Conservation (phyloP, 306 rosid species). For the Fragaria nilgerrensis region DNA sequence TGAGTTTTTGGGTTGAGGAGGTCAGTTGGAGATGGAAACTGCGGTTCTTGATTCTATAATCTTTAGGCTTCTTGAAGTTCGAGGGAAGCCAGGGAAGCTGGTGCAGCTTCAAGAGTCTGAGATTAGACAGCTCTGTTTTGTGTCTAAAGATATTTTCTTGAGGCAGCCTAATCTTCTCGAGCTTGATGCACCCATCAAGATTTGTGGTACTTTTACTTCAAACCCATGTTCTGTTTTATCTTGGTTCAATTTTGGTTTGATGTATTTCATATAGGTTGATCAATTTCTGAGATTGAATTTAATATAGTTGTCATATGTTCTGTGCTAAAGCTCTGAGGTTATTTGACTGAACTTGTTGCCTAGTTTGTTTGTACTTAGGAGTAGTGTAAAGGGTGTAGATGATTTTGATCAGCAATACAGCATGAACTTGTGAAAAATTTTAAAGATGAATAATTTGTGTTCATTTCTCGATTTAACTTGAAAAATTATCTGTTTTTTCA, state of each 20-base stretch:
- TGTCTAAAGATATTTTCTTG: constrained; percentile 60
- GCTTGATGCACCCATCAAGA: constrained; percentile 81
- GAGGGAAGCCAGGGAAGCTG: constrained; percentile 68
- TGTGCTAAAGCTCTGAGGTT: background rate
- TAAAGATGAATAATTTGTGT: background rate
- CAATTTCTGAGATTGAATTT: constrained; percentile 16
- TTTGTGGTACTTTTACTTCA: constrained; percentile 62
- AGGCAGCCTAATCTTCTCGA: constrained; percentile 84
- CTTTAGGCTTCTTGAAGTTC: constrained; percentile 59
- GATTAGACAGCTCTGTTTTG: constrained; percentile 70
- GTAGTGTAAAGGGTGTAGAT: background rate
- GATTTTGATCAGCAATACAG: background rate
- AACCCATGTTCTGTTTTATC: constrained; percentile 16
- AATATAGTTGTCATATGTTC: background rate
- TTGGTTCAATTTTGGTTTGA: background rate
- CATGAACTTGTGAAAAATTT: background rate
- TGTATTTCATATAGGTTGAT: constrained; percentile 18
- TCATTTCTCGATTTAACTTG: background rate
- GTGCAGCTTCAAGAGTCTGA: constrained; percentile 71
- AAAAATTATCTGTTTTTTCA: background rate
- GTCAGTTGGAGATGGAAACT: constrained; percentile 47
- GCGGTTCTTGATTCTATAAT: constrained; percentile 64
- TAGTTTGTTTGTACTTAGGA: background rate
- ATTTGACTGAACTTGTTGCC: background rate
- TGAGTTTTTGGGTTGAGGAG: constrained; percentile 1